phyloP scores from a whole-genome alignment of 2,329 filamentous ascomycete species.

The Ophiostoma perfectum region DNA sequence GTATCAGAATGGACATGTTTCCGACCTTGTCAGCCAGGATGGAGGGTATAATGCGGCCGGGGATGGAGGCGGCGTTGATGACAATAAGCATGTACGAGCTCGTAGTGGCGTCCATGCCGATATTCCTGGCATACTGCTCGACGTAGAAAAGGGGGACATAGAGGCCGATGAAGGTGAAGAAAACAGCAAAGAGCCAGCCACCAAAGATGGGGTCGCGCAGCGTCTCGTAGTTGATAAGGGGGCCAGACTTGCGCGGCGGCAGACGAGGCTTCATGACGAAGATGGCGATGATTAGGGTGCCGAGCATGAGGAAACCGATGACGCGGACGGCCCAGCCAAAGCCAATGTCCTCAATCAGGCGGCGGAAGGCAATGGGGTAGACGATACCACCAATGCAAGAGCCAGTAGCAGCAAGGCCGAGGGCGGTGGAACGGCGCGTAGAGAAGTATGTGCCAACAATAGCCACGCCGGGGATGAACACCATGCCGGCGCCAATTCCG shows the following conservation, averaged over 20 bases:
- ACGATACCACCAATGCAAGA: constrained; percentile 33
- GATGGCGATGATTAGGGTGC: constrained; percentile 20
- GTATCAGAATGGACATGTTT: constrained; percentile 20
- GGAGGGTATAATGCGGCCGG: constrained; percentile 21
- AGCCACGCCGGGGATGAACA: constrained; percentile 50
- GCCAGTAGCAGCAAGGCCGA: constrained; percentile 18
- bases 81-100: constrained; percentile 23
- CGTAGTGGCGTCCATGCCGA: constrained; percentile 16
- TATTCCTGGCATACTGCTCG: constrained; percentile 19
- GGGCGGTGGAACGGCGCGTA: constrained; percentile 18
- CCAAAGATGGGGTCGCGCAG: constrained; percentile 22
- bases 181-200: constrained; percentile 19
- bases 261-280: constrained; percentile 22
- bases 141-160: constrained; percentile 24
- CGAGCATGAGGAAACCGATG: constrained; percentile 25
- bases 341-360: constrained; percentile 28
- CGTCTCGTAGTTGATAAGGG: constrained; percentile 22
- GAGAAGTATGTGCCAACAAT: constrained; percentile 51
- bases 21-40: constrained; percentile 22
- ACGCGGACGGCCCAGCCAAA: constrained; percentile 29
- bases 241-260: constrained; percentile 23
- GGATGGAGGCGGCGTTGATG: constrained; percentile 23
- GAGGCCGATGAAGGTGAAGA: constrained; percentile 22
- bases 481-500: constrained; percentile 51
- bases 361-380: constrained; percentile 30